Evolutionary conservation across 2,329 filamentous ascomycete genomes (phyloP).

Genomic region (Exophiala aquamarina): DNA sequence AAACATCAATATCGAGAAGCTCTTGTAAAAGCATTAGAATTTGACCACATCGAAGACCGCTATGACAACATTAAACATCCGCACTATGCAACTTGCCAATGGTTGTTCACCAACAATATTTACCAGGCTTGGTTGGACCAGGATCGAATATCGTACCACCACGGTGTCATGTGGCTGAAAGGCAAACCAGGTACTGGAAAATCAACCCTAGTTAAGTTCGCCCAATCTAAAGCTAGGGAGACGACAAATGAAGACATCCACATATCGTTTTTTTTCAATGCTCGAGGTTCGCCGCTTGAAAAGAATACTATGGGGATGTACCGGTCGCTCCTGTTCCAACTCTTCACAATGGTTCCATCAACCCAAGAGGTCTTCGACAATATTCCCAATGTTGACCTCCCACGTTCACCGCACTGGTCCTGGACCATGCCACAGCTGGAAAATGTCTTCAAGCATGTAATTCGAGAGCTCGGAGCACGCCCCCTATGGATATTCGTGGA

Average conservation of each 20-base stretch:
- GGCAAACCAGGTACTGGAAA: slow-evolving; percentile 46
- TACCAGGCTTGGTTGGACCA: slow-evolving; percentile 41
- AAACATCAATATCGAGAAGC: too few species aligned
- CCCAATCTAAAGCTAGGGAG: slow-evolving; percentile 20
- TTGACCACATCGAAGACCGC: slow-evolving; percentile 42
- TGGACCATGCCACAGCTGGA: slow-evolving; percentile 32
- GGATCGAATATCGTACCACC: slow-evolving; percentile 20
- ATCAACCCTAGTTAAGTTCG: slow-evolving; percentile 48
- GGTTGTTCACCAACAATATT: slow-evolving; percentile 37
- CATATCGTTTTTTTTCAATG: slow-evolving; percentile 53
- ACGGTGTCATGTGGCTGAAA: slow-evolving; percentile 38
- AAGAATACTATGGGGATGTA: slow-evolving; percentile 51
- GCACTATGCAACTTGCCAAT: slow-evolving; percentile 42
- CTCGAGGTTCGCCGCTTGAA: slow-evolving; percentile 45
- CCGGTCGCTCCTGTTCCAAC: slow-evolving; percentile 49
- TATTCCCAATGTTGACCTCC: background rate
- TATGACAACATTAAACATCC: slow-evolving; percentile 39
- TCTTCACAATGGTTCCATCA: slow-evolving; percentile 39
- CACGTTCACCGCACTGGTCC: background rate
- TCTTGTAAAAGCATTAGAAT: slow-evolving; percentile 32
- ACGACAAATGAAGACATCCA: slow-evolving; percentile 24
- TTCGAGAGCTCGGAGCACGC: slow-evolving; percentile 28
- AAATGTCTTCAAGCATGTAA: slow-evolving; percentile 28
- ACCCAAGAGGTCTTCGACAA: slow-evolving; percentile 35
- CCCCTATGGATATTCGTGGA: slow-evolving; percentile 35